Evolutionary conservation across 2,329 filamentous ascomycete species (phyloP).

Genomic region (Trichoderma brevicompactum): DNA sequence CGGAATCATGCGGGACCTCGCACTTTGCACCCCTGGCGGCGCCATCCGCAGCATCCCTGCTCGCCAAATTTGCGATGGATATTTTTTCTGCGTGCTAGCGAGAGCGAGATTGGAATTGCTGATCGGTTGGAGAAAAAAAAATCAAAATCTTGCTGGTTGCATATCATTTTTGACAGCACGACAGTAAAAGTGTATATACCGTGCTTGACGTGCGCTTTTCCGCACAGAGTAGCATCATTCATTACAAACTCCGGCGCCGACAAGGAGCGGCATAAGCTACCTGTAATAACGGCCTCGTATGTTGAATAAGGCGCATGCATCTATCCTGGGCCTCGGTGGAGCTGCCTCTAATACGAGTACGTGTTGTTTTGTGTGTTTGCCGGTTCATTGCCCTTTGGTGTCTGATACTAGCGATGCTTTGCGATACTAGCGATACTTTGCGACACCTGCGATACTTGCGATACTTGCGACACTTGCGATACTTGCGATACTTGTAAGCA

Average conservation of each 20-base stretch:
- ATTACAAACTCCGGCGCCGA: neutral
- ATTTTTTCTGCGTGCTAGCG: constrained; percentile 10
- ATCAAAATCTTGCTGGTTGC: neutral
- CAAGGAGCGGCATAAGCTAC: neutral
- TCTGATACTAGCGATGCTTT: too few relatives aligned
- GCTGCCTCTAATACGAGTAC: neutral
- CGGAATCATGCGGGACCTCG: constrained; percentile 5
- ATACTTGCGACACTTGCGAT: too few relatives aligned
- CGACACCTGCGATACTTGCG: too few relatives aligned
- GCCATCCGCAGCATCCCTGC: constrained; percentile 36
- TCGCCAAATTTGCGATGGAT: constrained; percentile 38
- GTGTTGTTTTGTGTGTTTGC: too few relatives aligned
- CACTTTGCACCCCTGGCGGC: constrained; percentile 28
- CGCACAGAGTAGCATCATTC: too few relatives aligned
- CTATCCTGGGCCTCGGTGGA: neutral
- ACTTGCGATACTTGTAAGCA: too few relatives aligned
- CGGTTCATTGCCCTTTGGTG: neutral
- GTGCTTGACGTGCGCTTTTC: too few relatives aligned
- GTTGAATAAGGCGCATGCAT: neutral
- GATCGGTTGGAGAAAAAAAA: neutral
- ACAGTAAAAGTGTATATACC: too few relatives aligned
- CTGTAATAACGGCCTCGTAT: constrained; percentile 1
- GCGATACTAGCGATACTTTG: too few relatives aligned
- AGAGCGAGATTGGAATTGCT: constrained; percentile 21
- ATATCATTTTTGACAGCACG: neutral